Conservation (phyloP, 306 rosid species). For the Hippophae tibetana region DNA sequence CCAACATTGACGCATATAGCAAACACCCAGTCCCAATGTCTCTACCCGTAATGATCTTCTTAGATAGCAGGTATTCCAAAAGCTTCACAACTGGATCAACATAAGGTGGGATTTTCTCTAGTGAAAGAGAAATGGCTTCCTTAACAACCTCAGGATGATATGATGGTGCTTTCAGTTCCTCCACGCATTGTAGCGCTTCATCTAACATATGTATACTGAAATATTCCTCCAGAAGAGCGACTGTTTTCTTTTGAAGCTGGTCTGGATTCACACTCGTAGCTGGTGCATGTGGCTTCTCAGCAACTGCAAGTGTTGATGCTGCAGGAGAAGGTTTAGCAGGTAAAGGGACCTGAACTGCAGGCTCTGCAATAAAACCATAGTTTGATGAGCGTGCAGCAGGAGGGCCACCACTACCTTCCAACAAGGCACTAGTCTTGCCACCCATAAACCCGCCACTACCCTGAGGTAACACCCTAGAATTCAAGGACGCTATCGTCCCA, state of each 20-base stretch:
- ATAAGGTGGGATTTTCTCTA: slow-evolving; percentile 29
- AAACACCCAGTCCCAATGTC: slow-evolving; percentile 31
- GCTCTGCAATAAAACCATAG: slow-evolving; percentile 6
- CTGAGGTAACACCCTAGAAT: slow-evolving; percentile 31
- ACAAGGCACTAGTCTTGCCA: slow-evolving; percentile 34
- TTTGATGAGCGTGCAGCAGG: slow-evolving; percentile 8
- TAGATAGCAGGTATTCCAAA: slow-evolving; percentile 19
- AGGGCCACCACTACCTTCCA: slow-evolving; percentile 22
- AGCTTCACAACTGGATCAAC: slow-evolving; percentile 27
- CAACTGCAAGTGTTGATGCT: slow-evolving; percentile 6
- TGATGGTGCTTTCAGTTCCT: slow-evolving; percentile 30
- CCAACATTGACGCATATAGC: slow-evolving; percentile 28
- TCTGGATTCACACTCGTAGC: slow-evolving; percentile 9
- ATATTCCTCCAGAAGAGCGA: slow-evolving; percentile 35
- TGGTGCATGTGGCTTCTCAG: slow-evolving; percentile 14
- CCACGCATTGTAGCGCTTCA: slow-evolving; percentile 39
- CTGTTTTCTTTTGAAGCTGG: slow-evolving; percentile 23
- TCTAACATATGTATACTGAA: slow-evolving; percentile 28
- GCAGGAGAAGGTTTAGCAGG: slow-evolving; percentile 2
- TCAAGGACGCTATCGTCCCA: slow-evolving; percentile 20
- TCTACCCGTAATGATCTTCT: slow-evolving; percentile 17
- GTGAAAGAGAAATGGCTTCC: slow-evolving; percentile 26
- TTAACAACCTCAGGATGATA: slow-evolving; percentile 29
- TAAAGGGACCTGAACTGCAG: slow-evolving; percentile 13
- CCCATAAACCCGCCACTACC: slow-evolving; percentile 27